Evolutionary conservation across 2,329 filamentous ascomycete species (phyloP).

Genomic region (Blastomyces emzantsi): DNA sequence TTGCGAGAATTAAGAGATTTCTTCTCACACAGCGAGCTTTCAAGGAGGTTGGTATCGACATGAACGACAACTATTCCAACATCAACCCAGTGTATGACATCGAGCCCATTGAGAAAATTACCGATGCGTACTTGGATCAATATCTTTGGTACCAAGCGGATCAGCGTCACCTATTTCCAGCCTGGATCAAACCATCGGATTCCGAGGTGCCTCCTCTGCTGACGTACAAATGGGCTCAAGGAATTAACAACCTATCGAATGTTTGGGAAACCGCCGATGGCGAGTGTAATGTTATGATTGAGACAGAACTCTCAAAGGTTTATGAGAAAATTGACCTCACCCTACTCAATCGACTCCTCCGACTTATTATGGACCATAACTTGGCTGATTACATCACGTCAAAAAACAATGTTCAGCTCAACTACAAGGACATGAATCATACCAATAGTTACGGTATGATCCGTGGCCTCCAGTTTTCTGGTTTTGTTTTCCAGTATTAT

Average conservation of each 20-base stretch:
- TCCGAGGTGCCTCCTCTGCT: constrained; percentile 92
- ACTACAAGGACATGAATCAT: constrained; percentile 99
- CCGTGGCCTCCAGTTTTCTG: constrained; percentile 92
- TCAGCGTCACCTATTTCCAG: constrained; percentile 90
- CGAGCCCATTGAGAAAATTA: constrained; percentile 98
- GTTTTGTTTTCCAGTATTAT: constrained; percentile 98
- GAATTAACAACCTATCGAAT: constrained; percentile 93
- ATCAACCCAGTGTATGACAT: constrained; percentile 99
- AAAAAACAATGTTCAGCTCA: constrained; percentile 98
- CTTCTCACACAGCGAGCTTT: constrained; percentile 94
- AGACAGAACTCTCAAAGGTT: constrained; percentile 97
- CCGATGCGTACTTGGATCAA: constrained; percentile 95
- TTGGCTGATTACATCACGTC: constrained; percentile 97
- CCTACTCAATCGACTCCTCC: constrained; percentile 80
- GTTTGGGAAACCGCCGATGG: constrained; percentile 93
- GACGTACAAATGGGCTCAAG: constrained; percentile 98
- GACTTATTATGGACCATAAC: constrained; percentile 99
- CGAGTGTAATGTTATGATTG: constrained; percentile 97
- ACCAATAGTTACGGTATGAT: constrained; percentile 99
- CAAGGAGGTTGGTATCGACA: constrained; percentile 98
- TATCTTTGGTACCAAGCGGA: constrained; percentile 99
- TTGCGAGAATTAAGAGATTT: constrained; percentile 96
- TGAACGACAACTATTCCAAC: constrained; percentile 99
- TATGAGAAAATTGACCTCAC: constrained; percentile 99
- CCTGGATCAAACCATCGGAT: constrained; percentile 98